Evolutionary conservation across 345 rosid species (phyloP).

Genomic region (Arabidopsis suecica): DNA sequence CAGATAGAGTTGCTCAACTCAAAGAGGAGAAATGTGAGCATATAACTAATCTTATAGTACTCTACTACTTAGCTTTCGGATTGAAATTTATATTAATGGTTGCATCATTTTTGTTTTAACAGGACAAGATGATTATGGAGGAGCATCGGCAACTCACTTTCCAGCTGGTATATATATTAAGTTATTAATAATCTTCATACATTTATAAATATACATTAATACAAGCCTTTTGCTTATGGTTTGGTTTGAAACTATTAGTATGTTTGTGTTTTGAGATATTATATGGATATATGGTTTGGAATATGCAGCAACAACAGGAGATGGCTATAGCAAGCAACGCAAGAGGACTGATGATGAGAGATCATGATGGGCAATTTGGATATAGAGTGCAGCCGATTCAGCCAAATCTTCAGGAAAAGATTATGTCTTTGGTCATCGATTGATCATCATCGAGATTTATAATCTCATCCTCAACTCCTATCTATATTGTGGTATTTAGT

Average conservation of each 20-base stretch:
- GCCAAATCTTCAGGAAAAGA: conserved; percentile 51
- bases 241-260: conserved; percentile 26
- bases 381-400: conserved; percentile 49
- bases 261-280: conserved; percentile 11
- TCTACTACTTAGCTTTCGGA: conserved; percentile 6
- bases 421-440: conserved; percentile 47
- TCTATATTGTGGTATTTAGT: neutral
- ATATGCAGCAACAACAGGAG: conserved; percentile 58
- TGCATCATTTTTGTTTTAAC: neutral
- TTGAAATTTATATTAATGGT: conserved; percentile 6
- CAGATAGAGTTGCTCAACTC: conserved; percentile 52
- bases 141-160: conserved; percentile 53
- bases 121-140: conserved; percentile 50
- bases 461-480: conserved; percentile 17
- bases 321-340: conserved; percentile 55
- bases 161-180: conserved; percentile 46
- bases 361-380: conserved; percentile 43
- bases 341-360: conserved; percentile 51
- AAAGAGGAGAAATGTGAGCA: conserved; percentile 56
- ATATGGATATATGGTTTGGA: conserved; percentile 6
- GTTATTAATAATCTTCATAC: neutral
- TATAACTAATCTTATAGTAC: neutral
- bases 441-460: conserved; percentile 34
- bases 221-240: neutral
- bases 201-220: neutral